Percentiles rank a stretch among this genome's conserved stretches.
Conservation (phyloP, 257 asterid species). For the Rauvolfia tetraphylla region DNA sequence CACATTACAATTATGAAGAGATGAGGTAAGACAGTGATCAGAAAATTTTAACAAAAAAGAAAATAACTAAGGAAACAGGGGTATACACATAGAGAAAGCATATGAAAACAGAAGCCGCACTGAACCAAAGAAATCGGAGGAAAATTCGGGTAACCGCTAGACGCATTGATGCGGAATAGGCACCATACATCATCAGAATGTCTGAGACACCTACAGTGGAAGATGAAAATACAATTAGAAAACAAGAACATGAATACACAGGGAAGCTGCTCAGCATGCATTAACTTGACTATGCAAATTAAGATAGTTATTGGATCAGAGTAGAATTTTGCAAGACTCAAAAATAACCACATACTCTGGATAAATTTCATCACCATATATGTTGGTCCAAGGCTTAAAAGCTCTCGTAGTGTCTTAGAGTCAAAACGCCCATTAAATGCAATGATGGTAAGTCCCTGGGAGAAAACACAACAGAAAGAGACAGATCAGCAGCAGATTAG, state of each 20-base stretch:
- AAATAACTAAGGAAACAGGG: slow-evolving; percentile 16
- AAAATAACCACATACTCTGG: slow-evolving; percentile 50
- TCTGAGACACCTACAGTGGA: slow-evolving; percentile 68
- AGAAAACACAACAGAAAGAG: slow-evolving; percentile 16
- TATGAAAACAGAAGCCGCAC: slow-evolving; percentile 58
- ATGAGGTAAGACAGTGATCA: not conserved
- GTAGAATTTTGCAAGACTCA: not conserved
- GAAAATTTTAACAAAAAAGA: slow-evolving; percentile 6
- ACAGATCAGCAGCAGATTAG: slow-evolving; percentile 8
- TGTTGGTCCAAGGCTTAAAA: slow-evolving; percentile 96
- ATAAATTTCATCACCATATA: slow-evolving; percentile 86
- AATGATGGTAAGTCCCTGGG: slow-evolving; percentile 77
- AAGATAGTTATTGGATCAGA: not conserved
- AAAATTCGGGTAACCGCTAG: slow-evolving; percentile 81
- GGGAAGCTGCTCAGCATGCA: not conserved
- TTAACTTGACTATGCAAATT: not conserved
- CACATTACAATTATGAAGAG: slow-evolving; percentile 3
- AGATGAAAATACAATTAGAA: slow-evolving; percentile 8
- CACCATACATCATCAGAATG: slow-evolving; percentile 94
- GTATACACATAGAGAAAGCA: slow-evolving; percentile 93
- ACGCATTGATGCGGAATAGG: slow-evolving; percentile 78
- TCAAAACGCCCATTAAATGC: slow-evolving; percentile 58
- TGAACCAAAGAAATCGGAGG: slow-evolving; percentile 72
- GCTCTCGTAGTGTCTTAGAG: slow-evolving; percentile 59
- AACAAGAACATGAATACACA: not conserved